Evolutionary conservation across 805 yeast species (phyloP).

Genomic region (Starmerella potacharoeniae): DNA sequence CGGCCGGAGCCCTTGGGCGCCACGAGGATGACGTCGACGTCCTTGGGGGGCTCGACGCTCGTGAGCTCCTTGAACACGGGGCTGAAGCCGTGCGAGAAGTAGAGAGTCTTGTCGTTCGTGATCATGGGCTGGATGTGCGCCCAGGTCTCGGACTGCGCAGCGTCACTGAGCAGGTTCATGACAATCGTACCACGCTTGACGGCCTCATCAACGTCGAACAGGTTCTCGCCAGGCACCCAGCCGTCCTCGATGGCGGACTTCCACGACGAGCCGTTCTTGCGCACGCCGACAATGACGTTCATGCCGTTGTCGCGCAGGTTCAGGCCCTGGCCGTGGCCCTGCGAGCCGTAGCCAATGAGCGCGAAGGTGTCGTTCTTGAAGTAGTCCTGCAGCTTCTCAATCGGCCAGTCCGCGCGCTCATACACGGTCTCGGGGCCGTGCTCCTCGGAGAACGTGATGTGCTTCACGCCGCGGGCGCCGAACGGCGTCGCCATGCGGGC

Average conservation of each 20-base stretch:
- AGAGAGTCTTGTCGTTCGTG: conserved; percentile 94
- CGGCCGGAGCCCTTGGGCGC: conserved; percentile 99
- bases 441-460: conserved; percentile 88
- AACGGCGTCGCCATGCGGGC: conserved; percentile 32
- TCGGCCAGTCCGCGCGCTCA: conserved; percentile 99
- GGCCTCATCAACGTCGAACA: conserved; percentile 92
- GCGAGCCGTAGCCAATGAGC: conserved; percentile 97
- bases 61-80: conserved; percentile 98
- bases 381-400: conserved; percentile 87
- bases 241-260: conserved; percentile 99
- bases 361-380: conserved; percentile 98
- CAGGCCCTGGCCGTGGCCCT: conserved; percentile 99
- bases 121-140: conserved; percentile 69
- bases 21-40: conserved; percentile 93
- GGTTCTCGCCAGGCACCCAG: conserved; percentile 99
- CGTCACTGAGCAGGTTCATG: conserved; percentile 97
- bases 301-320: conserved; percentile 98
- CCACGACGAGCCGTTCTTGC: conserved; percentile 99
- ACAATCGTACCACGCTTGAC: conserved; percentile 80
- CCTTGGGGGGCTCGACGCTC: conserved; percentile 86
- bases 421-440: conserved; percentile 77
- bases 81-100: conserved; percentile 99
- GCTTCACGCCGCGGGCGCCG: conserved; percentile 82
- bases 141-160: conserved; percentile 99
- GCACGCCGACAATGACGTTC: conserved; percentile 95